Evolutionary conservation across 1,284 basidiomycete genomes (phyloP).

Genomic region (Mrakiaceae sp.): DNA sequence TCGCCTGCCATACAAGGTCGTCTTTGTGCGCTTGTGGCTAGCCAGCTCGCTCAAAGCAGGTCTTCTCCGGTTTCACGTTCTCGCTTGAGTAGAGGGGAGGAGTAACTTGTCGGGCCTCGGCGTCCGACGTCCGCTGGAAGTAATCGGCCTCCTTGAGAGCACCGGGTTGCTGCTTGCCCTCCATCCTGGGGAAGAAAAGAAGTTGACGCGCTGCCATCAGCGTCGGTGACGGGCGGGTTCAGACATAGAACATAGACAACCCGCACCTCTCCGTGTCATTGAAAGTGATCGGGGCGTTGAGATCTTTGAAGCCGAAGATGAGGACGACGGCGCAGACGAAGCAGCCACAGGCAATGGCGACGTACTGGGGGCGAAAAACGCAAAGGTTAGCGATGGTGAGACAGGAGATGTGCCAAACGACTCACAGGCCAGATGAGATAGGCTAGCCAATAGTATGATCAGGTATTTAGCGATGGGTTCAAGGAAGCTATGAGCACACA

Average conservation of each 20-base stretch:
- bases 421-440: not conserved
- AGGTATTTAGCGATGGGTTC: not conserved
- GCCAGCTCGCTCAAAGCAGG: not conserved
- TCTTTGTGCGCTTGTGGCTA: not conserved
- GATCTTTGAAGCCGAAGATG: constrained; percentile 29
- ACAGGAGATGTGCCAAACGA: not conserved
- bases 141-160: not conserved
- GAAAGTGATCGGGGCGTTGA: constrained; percentile 30
- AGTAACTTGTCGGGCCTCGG: not conserved
- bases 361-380: constrained; percentile 18
- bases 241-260: no score
- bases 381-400: not conserved
- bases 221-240: not conserved
- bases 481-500: not conserved
- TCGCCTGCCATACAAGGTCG: not conserved
- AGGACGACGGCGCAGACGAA: constrained; percentile 24
- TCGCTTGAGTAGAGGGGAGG: not conserved
- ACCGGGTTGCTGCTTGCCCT: constrained; percentile 17
- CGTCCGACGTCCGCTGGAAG: not conserved
- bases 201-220: not conserved
- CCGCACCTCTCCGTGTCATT: constrained; percentile 21
- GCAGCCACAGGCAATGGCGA: constrained; percentile 22
- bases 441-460: not conserved
- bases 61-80: not conserved
- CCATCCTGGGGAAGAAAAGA: constrained; percentile 21